Percentiles rank a stretch among this genome's conserved stretches.
Evolutionary conservation across 352 stramenopile genomes (phyloP).

Genomic region (Phytophthora syringae): DNA sequence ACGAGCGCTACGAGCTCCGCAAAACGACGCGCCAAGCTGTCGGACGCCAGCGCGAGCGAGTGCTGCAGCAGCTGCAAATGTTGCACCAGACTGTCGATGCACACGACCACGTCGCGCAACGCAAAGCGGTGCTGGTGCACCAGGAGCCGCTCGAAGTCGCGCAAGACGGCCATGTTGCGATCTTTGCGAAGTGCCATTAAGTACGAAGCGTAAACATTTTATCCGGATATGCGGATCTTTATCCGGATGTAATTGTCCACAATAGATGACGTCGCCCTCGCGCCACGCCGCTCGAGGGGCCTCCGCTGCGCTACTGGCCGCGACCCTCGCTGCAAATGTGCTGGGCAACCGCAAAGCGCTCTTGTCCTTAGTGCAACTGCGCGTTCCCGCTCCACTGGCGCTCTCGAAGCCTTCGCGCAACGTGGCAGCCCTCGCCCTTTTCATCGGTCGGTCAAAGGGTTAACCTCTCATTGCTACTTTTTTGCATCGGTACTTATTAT

Average conservation of each 20-base stretch:
- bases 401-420: slow-evolving; percentile 49
- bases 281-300: slow-evolving; percentile 44
- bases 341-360: slow-evolving; percentile 41
- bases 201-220: too few species aligned
- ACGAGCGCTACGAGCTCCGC: slow-evolving; percentile 14
- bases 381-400: slow-evolving; percentile 22
- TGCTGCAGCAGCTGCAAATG: slow-evolving; percentile 22
- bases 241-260: too few species aligned
- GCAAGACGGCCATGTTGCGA: slow-evolving; percentile 15
- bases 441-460: slow-evolving; percentile 60
- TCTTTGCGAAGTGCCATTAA: too few species aligned
- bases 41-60: not conserved
- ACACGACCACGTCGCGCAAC: slow-evolving; percentile 33
- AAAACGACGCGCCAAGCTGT: slow-evolving; percentile 13
- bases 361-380: slow-evolving; percentile 12
- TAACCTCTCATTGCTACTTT: not conserved
- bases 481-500: not conserved
- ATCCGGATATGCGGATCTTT: slow-evolving; percentile 1
- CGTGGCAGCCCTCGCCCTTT: slow-evolving; percentile 53
- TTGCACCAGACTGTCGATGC: slow-evolving; percentile 12
- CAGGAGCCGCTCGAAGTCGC: slow-evolving; percentile 56
- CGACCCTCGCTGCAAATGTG: slow-evolving; percentile 30
- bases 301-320: slow-evolving; percentile 31
- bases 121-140: slow-evolving; percentile 48
- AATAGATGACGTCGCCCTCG: slow-evolving; percentile 12